Conservation (phyloP, 1,139 yeast genomes). For the Hansenula sp. region DNA sequence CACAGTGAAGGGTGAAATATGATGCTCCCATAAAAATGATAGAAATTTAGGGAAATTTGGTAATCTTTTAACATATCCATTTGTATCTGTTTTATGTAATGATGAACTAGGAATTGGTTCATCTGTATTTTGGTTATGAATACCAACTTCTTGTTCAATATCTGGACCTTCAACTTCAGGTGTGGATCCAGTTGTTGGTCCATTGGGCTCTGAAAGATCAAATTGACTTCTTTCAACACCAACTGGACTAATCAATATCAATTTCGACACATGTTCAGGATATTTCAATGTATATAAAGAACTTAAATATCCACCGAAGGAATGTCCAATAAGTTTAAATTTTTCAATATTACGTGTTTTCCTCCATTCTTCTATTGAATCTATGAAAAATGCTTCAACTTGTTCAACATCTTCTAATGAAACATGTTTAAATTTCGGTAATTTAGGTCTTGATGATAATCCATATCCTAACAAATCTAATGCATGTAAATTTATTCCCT, state of each 20-base stretch:
- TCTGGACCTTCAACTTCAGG: conserved; percentile 20
- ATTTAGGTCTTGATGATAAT: conserved; percentile 37
- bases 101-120: conserved; percentile 15
- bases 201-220: conserved; percentile 28
- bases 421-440: conserved; percentile 38
- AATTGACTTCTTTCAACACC: conserved; percentile 78
- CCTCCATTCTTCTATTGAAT: conserved; percentile 84
- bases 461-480: conserved; percentile 89
- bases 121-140: conserved; percentile 14
- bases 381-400: conserved; percentile 70
- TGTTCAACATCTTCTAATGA: conserved; percentile 27
- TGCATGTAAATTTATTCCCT: conserved; percentile 56
- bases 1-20: conserved; percentile 39
- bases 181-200: not conserved
- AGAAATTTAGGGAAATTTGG: conserved; percentile 18
- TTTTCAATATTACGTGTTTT: conserved; percentile 46
- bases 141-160: conserved; percentile 38
- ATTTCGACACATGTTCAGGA: conserved; percentile 58
- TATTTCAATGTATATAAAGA: conserved; percentile 75
- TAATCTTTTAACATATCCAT: conserved; percentile 23
- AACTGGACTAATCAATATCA: conserved; percentile 83
- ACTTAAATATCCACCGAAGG: conserved; percentile 89
- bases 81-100: conserved; percentile 17
- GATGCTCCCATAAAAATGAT: conserved; percentile 22
- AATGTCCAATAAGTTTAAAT: conserved; percentile 83